Conservation (phyloP, 1,284 basidiomycete species). For the Boletellus sp. region DNA sequence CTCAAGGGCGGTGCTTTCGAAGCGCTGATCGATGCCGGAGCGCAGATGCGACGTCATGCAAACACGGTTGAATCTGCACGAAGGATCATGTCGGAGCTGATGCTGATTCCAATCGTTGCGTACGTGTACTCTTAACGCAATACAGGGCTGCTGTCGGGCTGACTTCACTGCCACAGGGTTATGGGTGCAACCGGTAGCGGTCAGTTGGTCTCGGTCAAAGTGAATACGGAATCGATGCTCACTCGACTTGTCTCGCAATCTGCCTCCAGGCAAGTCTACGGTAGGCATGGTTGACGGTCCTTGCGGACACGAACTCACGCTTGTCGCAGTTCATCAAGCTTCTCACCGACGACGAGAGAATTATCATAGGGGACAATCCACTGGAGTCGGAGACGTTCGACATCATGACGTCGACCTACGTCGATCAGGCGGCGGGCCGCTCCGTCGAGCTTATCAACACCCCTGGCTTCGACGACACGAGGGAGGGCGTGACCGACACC, state of each 20-base stretch:
- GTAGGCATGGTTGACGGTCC: neutral
- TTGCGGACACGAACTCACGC: neutral
- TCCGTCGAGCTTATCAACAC: slow-evolving; percentile 28
- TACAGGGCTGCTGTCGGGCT: neutral
- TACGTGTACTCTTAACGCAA: neutral
- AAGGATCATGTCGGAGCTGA: no score
- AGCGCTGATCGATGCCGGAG: no score
- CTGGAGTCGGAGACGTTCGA: slow-evolving; percentile 3
- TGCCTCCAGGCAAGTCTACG: slow-evolving; percentile 5
- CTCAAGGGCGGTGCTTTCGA: no score
- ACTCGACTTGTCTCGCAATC: neutral
- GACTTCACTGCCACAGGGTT: neutral
- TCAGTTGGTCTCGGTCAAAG: neutral
- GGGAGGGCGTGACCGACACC: slow-evolving; percentile 18
- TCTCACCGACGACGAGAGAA: slow-evolving; percentile 5
- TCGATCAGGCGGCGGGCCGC: slow-evolving; percentile 3
- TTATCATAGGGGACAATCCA: slow-evolving; percentile 3
- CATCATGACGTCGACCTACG: neutral
- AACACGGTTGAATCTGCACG: no score
- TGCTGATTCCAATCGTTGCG: no score
- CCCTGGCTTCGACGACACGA: slow-evolving; percentile 31
- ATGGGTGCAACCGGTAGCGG: slow-evolving; percentile 8
- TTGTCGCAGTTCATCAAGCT: slow-evolving; percentile 3
- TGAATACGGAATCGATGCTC: neutral
- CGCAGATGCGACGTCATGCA: no score